Percentiles rank a stretch among this genome's conserved stretches.
Evolutionary conservation across 805 yeast genomes (phyloP).

Genomic region (Candida suzukii): DNA sequence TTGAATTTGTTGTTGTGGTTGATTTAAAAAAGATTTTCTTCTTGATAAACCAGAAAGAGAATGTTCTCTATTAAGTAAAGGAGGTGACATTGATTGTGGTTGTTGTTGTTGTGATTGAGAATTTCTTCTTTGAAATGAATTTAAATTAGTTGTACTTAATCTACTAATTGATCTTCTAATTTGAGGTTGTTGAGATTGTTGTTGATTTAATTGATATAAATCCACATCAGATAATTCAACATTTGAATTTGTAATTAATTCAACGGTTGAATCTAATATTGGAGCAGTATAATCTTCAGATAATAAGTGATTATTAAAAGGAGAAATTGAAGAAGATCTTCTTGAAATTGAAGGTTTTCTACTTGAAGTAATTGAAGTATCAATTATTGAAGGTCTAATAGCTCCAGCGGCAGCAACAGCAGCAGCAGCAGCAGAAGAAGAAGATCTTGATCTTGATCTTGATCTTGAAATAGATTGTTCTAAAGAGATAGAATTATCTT

Average conservation of each 20-base stretch:
- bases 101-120: neutral
- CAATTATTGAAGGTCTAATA: neutral
- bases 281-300: slow-evolving; percentile 74
- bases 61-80: neutral
- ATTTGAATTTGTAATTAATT: slow-evolving; percentile 47
- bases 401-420: neutral
- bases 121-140: no score
- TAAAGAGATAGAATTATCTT: neutral
- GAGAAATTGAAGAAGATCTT: neutral
- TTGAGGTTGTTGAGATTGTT: neutral
- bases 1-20: neutral
- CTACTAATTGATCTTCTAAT: neutral
- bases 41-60: slow-evolving; percentile 2
- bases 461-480: neutral
- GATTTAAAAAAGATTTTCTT: slow-evolving; percentile 1
- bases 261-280: slow-evolving; percentile 70
- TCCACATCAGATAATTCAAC: slow-evolving; percentile 65
- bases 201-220: slow-evolving; percentile 37
- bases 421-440: neutral
- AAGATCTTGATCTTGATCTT: neutral
- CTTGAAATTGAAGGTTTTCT: neutral
- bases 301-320: slow-evolving; percentile 19
- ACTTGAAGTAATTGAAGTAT: neutral
- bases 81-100: neutral
- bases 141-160: neutral